These are phyloP conservation scores for Euptelea pleiosperma DNA, from an alignment of 164 flowering plant species.

Conservation along the genomic window DNA sequence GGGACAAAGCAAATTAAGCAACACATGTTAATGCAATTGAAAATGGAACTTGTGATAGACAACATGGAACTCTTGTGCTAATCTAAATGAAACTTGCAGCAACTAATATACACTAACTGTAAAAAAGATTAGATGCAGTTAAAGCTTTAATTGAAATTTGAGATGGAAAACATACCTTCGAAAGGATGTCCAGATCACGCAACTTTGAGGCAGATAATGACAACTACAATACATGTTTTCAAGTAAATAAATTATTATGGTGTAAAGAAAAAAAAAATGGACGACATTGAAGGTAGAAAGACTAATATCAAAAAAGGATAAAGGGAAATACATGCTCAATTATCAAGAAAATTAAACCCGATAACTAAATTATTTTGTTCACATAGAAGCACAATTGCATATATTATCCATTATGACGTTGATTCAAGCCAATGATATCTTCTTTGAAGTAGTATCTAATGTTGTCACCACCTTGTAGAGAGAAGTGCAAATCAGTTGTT, in stretches of 20 bases:
- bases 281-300: background rate
- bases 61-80: background rate
- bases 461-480: background rate
- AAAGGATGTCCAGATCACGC: slow-evolving; percentile 52
- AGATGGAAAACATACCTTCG: slow-evolving; percentile 46
- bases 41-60: background rate
- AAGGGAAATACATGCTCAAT: background rate
- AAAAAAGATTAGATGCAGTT: no score
- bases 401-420: background rate
- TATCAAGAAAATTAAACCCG: background rate
- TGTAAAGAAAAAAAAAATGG: background rate
- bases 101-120: no score
- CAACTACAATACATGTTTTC: slow-evolving; percentile 42
- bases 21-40: no score
- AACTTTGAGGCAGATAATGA: slow-evolving; percentile 66
- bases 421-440: background rate
- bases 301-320: background rate
- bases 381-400: background rate
- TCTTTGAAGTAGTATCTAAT: background rate
- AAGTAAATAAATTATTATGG: slow-evolving; percentile 7
- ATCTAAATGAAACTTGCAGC: background rate
- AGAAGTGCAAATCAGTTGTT: background rate
- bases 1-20: no score
- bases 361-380: background rate
- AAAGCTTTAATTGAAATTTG: background rate